Percentiles rank a stretch among this genome's conserved stretches.
Conservation (phyloP, 148 eudicot genomes). For the Hydrangea macrophylla region DNA sequence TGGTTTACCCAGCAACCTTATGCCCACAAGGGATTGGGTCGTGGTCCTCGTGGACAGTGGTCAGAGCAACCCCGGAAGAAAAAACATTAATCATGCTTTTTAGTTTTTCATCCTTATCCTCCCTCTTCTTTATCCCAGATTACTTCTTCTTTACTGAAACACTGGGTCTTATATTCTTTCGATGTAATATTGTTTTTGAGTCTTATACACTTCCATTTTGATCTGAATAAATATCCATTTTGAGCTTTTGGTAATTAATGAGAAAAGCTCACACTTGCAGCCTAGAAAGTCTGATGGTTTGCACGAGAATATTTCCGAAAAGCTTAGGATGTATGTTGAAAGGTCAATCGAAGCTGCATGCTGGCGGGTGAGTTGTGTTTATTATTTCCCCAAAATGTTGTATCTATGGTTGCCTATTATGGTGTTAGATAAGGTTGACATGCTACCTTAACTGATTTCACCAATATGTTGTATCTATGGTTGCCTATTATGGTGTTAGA, state of each 20-base stretch:
- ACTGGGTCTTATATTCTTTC: neutral
- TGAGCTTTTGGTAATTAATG: slow-evolving; percentile 2
- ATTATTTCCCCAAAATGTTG: neutral
- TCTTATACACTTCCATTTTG: neutral
- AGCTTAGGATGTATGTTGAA: slow-evolving; percentile 49
- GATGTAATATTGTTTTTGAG: neutral
- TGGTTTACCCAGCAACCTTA: too few relatives aligned
- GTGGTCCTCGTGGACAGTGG: too few relatives aligned
- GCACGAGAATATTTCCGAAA: slow-evolving; percentile 28
- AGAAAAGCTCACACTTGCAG: slow-evolving; percentile 36
- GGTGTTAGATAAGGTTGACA: slow-evolving; percentile 8
- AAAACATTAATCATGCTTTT: neutral
- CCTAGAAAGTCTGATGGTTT: slow-evolving; percentile 32
- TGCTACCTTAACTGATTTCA: neutral
- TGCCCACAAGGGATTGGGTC: too few relatives aligned
- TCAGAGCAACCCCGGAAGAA: too few relatives aligned
- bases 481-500: neutral
- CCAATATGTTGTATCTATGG: neutral
- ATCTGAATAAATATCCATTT: slow-evolving; percentile 4
- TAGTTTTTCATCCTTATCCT: neutral
- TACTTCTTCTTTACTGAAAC: neutral
- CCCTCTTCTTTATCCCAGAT: neutral
- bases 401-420: neutral
- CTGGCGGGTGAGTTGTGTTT: slow-evolving; percentile 50
- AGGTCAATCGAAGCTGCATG: slow-evolving; percentile 66